These are phyloP conservation scores for Saccharomyces kudriavzevii DNA, from an alignment of 805 yeast genomes.

Conservation along the genomic window DNA sequence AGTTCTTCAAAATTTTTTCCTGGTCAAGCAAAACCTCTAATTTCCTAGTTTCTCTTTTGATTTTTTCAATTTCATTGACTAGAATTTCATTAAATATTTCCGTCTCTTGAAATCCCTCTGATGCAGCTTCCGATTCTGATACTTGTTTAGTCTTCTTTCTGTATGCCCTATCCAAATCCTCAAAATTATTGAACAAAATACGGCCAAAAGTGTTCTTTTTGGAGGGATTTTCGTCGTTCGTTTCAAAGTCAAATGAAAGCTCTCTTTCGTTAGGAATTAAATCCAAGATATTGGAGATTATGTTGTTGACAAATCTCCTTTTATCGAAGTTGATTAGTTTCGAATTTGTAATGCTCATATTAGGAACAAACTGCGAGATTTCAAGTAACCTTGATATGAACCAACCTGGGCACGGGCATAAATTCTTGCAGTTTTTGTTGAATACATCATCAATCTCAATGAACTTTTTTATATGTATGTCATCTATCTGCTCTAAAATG, in stretches of 20 bases:
- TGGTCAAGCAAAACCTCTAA: constrained; percentile 33
- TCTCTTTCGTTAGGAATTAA: constrained; percentile 26
- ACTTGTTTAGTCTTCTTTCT: constrained; percentile 31
- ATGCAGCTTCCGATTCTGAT: constrained; percentile 38
- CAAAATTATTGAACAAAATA: constrained; percentile 20
- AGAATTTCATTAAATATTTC: constrained; percentile 42
- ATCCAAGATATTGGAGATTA: constrained; percentile 46
- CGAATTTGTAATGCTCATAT: constrained; percentile 58
- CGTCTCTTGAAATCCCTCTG: constrained; percentile 29
- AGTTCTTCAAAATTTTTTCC: constrained; percentile 32
- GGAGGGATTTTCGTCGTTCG: background rate
- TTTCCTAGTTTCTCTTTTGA: constrained; percentile 44
- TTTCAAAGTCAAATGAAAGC: constrained; percentile 1
- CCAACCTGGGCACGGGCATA: constrained; percentile 92
- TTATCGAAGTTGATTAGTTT: constrained; percentile 78
- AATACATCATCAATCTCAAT: constrained; percentile 29
- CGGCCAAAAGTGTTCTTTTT: constrained; percentile 9
- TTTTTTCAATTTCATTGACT: constrained; percentile 42
- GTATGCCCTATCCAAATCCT: constrained; percentile 24
- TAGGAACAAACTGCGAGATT: constrained; percentile 68
- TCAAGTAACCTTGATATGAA: constrained; percentile 70
- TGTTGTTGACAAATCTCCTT: constrained; percentile 57
- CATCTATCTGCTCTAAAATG: constrained; percentile 16
- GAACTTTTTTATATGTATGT: constrained; percentile 23
- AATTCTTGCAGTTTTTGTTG: constrained; percentile 31